Conservation (phyloP, 2,329 filamentous ascomycete genomes). For the Aspergillus udagawae region DNA sequence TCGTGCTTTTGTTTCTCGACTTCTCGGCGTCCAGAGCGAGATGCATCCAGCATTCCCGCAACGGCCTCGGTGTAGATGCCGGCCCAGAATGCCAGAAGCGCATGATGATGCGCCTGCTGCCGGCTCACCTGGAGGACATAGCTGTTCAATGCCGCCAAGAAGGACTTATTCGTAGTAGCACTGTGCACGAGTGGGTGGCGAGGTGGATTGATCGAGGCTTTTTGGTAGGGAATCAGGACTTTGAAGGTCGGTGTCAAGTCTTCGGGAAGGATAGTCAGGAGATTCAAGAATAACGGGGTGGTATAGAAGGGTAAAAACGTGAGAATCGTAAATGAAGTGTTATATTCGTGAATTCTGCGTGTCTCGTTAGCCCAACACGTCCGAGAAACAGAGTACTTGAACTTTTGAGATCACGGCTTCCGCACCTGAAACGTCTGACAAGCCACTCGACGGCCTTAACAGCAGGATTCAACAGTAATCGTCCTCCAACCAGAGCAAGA, state of each 20-base stretch:
- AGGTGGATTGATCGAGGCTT: conserved; percentile 70
- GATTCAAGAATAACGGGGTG: conserved; percentile 75
- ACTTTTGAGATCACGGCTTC: neutral
- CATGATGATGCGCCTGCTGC: conserved; percentile 68
- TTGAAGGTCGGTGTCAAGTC: conserved; percentile 69
- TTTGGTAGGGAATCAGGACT: conserved; percentile 82
- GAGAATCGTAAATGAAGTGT: conserved; percentile 70
- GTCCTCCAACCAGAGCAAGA: conserved; percentile 70
- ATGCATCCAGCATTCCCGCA: conserved; percentile 73
- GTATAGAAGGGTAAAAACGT: conserved; percentile 92
- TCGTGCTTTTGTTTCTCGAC: conserved; percentile 79
- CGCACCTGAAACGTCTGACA: conserved; percentile 79
- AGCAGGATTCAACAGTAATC: conserved; percentile 77
- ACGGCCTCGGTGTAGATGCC: conserved; percentile 81
- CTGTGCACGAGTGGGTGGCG: conserved; percentile 79
- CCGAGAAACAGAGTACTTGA: neutral
- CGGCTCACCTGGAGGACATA: conserved; percentile 74
- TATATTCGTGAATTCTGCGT: conserved; percentile 81
- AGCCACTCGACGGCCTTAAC: conserved; percentile 95
- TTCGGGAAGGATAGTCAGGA: conserved; percentile 80
- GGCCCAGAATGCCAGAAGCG: conserved; percentile 85
- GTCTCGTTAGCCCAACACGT: conserved; percentile 12
- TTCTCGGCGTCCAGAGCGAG: conserved; percentile 69
- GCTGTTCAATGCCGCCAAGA: conserved; percentile 72
- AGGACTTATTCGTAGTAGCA: conserved; percentile 70